Conservation (phyloP, 306 rosid species). For the Gillenia trifoliata region DNA sequence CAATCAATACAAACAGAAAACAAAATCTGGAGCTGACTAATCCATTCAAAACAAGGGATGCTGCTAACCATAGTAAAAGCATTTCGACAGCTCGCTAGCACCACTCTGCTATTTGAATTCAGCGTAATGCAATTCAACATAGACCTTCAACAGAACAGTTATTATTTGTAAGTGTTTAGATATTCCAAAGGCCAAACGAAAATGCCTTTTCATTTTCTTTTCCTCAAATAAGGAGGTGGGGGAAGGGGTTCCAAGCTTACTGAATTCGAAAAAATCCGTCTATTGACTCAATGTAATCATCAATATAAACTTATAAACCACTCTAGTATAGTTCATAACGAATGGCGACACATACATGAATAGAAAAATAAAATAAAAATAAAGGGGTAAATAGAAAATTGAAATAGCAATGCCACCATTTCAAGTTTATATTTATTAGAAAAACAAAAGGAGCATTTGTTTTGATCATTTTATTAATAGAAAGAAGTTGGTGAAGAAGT, state of each 20-base stretch:
- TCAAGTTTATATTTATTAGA: background rate
- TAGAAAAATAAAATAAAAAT: too few species aligned
- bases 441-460: background rate
- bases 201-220: background rate
- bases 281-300: background rate
- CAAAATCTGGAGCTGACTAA: background rate
- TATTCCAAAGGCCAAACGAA: conserved; percentile 2
- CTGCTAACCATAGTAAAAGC: conserved; percentile 83
- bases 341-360: background rate
- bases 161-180: background rate
- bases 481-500: background rate
- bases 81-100: conserved; percentile 90
- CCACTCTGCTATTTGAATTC: conserved; percentile 87
- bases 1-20: background rate
- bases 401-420: background rate
- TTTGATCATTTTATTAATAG: background rate
- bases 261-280: background rate
- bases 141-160: conserved; percentile 57
- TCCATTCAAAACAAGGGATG: conserved; percentile 17
- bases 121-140: conserved; percentile 91
- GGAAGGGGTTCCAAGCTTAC: background rate
- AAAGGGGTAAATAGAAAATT: background rate
- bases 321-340: background rate
- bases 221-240: background rate
- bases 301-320: background rate